Conservation (phyloP, 1,284 basidiomycete species). For the Gymnopus androsaceus region DNA sequence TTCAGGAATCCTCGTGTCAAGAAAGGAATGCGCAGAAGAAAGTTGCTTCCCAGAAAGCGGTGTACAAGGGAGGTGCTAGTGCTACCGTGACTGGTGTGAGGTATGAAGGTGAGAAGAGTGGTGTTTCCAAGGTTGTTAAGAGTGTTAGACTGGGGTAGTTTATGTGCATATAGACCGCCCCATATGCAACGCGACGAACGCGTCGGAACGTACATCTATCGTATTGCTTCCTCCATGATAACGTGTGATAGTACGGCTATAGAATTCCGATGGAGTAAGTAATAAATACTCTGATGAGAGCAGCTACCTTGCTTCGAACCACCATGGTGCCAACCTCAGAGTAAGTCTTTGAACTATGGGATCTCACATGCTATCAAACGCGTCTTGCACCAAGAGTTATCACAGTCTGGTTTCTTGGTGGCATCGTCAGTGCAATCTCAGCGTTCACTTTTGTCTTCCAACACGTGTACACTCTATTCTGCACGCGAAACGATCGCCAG, state of each 20-base stretch:
- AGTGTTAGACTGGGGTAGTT: conserved; percentile 61
- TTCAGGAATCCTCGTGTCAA: conserved; percentile 96
- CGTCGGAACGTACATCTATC: no score
- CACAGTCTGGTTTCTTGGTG: conserved; percentile 1
- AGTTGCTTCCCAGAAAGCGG: conserved; percentile 82
- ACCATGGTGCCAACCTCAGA: no score
- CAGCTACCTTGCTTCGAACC: no score
- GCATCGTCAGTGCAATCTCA: background rate
- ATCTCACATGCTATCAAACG: no score
- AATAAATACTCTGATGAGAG: no score
- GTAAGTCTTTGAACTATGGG: no score
- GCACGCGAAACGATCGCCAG: background rate
- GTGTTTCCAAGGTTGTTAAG: conserved; percentile 89
- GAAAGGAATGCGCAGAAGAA: conserved; percentile 93
- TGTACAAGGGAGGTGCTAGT: conserved; percentile 84
- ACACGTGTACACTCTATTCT: background rate
- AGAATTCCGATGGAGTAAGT: no score
- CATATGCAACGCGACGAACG: background rate
- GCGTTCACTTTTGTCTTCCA: background rate
- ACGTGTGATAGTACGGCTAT: no score
- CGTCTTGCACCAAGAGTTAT: no score
- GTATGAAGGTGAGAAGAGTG: conserved; percentile 74
- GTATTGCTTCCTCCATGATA: no score
- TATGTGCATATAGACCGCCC: background rate
- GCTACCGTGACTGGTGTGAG: conserved; percentile 53